Base-by-base conservation (phyloP, 176 grass and related monocot species). In the Eleusine indica region DNA sequence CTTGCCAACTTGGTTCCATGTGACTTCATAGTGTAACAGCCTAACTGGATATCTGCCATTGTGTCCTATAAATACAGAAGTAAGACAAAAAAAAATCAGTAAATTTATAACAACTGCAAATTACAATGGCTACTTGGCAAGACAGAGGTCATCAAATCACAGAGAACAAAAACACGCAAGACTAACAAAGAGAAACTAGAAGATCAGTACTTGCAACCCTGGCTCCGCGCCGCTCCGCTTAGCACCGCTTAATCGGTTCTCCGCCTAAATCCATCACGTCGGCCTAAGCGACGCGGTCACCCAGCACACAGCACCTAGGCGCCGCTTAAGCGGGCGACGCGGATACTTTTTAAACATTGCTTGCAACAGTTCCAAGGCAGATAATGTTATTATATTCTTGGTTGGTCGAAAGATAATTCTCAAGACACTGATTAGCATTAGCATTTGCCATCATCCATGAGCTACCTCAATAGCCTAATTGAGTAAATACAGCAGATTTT, bases 31-130 rank as follows among this genome's bases (percentile, higher is more conserved):
- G 94, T 93, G 67, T 90, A 91, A 78, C 66, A 85, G 42, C 88
- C 91, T 68, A 96, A 69, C 71, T 88, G 87, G 39, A 86, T 86
- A 82, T 92, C 94, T 40, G 88, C 82, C 94, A 96, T 96, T 57
- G 44, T 84, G 29, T 61, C 80, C 88, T 90, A 82, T 56, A 79
- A 70, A 88, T 29, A 67, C 47, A 79, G 22, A 86, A 68, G 18
- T n/a, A 73, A 79, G 51, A 68, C 49, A 90, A 49, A 10, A 49
- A 10, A 78, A 73, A 79, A 30, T 46, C 18, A 87, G 58, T 73
- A 17, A 85, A 19, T 73, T 67, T 29, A 46, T 19, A 57, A 85
- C 40, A 78, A 72, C 11, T 66, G 37, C 46, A 35, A 47, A 14
- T 68, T 61, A 11, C 0, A 9, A n/a, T 22, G 42, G 30, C 6